Conservation (phyloP, 1,284 basidiomycete genomes). For the Erythrobasidium hasegawianum region DNA sequence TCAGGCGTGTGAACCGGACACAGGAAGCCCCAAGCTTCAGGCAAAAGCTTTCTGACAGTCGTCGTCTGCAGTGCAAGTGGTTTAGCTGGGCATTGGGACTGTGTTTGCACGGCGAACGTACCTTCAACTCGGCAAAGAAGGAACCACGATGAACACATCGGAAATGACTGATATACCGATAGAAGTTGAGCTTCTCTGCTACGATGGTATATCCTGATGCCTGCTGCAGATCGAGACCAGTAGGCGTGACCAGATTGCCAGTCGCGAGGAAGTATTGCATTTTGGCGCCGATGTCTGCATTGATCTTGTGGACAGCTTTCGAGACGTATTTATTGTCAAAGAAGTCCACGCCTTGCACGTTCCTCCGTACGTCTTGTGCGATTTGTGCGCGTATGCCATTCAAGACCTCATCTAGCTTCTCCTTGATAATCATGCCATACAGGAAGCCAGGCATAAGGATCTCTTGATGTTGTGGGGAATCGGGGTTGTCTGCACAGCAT, state of each 20-base stretch:
- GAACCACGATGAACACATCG: constrained; percentile 97
- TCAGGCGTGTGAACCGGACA: constrained; percentile 99
- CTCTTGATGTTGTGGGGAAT: constrained; percentile 98
- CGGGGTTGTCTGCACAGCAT: constrained; percentile 92
- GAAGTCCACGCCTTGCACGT: constrained; percentile 74
- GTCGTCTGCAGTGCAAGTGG: constrained; percentile 87
- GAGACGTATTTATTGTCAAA: constrained; percentile 78
- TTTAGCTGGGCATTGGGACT: constrained; percentile 99
- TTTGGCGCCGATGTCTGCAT: constrained; percentile 86
- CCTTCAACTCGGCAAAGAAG: constrained; percentile 96
- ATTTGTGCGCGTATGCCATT: constrained; percentile 72
- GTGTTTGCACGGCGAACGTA: constrained; percentile 62
- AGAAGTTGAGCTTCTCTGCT: constrained; percentile 98
- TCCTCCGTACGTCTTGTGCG: constrained; percentile 67
- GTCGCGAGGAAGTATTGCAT: constrained; percentile 95
- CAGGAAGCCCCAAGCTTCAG: constrained; percentile 98
- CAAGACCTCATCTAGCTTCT: constrained; percentile 87
- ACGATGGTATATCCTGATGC: constrained; percentile 96
- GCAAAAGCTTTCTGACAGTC: constrained; percentile 90
- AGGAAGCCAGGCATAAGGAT: constrained; percentile 89
- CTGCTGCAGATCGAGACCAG: constrained; percentile 95
- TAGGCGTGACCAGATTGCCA: constrained; percentile 90
- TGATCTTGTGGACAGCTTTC: constrained; percentile 71
- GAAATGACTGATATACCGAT: constrained; percentile 97
- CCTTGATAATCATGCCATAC: constrained; percentile 97